These are phyloP conservation scores for Maudiozyma bulderi DNA, from an alignment of 805 yeast genomes.

Conservation along the genomic window DNA sequence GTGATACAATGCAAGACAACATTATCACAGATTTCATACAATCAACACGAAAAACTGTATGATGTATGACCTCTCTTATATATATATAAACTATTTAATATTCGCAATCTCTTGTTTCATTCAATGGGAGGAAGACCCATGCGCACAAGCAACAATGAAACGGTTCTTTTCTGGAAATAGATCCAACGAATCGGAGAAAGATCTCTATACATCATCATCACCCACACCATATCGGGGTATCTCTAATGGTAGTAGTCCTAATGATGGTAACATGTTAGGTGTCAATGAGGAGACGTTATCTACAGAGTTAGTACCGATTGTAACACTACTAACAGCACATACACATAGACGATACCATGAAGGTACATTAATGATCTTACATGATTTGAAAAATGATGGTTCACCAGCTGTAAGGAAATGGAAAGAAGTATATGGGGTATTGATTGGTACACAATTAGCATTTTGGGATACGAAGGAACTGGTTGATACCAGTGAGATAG, in stretches of 20 bases:
- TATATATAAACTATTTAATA: neutral
- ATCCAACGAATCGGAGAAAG: neutral
- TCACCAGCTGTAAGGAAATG: slow-evolving; percentile 75
- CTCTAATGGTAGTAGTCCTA: neutral
- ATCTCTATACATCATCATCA: neutral
- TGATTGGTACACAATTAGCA: slow-evolving; percentile 85
- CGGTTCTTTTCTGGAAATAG: slow-evolving; percentile 20
- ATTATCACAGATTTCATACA: too few relatives aligned
- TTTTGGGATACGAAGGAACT: slow-evolving; percentile 78
- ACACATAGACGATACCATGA: slow-evolving; percentile 65
- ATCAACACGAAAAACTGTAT: too few relatives aligned
- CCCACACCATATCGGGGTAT: neutral
- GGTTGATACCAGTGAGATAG: slow-evolving; percentile 37
- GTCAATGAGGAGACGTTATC: slow-evolving; percentile 10
- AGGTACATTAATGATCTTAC: slow-evolving; percentile 64
- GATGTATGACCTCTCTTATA: neutral
- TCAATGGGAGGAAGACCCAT: neutral
- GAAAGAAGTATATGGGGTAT: slow-evolving; percentile 87
- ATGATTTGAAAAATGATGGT: slow-evolving; percentile 77
- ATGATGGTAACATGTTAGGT: neutral
- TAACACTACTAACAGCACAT: slow-evolving; percentile 65
- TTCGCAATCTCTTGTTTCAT: neutral
- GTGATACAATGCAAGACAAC: too few relatives aligned
- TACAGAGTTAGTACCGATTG: slow-evolving; percentile 52
- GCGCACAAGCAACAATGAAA: slow-evolving; percentile 9